A percentile compares a stretch with the other conserved stretches of the same genome.
Conservation (phyloP, 805 yeast species). For the Lipomyces yamanashiensis region DNA sequence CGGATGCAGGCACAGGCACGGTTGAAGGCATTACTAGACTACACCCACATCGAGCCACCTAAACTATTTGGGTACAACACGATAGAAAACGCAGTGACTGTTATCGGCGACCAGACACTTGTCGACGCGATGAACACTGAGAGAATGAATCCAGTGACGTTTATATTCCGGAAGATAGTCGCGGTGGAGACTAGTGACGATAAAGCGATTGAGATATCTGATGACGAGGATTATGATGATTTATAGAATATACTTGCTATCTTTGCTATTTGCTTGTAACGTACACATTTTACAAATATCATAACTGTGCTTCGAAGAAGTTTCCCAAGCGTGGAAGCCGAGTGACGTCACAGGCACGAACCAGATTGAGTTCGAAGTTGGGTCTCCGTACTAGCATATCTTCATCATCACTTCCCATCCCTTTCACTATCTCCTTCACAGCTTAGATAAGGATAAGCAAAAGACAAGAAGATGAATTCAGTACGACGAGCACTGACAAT, state of each 20-base stretch:
- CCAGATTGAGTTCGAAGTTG: not conserved
- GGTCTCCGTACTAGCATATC: not conserved
- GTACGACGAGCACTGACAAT: conserved; percentile 11
- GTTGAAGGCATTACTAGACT: conserved; percentile 63
- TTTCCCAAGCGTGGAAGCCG: not conserved
- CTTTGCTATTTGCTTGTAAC: not conserved
- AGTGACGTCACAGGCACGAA: not conserved
- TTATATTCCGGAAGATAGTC: conserved; percentile 12
- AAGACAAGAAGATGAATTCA: not conserved
- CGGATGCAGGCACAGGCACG: conserved; percentile 52
- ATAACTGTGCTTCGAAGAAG: not conserved
- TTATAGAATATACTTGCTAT: not conserved
- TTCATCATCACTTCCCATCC: not conserved
- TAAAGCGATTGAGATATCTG: conserved; percentile 7
- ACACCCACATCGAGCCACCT: conserved; percentile 65
- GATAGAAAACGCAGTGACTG: conserved; percentile 11
- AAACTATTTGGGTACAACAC: conserved; percentile 1
- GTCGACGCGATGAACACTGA: conserved; percentile 7
- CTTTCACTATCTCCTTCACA: too few species aligned
- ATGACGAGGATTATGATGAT: conserved; percentile 8
- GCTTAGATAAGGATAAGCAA: too few species aligned
- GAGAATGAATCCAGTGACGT: conserved; percentile 16
- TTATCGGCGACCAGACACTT: conserved; percentile 22
- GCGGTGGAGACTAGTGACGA: not conserved
- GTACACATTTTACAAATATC: not conserved